Evolutionary conservation across 2,329 filamentous ascomycete species (phyloP).

Genomic region (Talaromyces sp.): DNA sequence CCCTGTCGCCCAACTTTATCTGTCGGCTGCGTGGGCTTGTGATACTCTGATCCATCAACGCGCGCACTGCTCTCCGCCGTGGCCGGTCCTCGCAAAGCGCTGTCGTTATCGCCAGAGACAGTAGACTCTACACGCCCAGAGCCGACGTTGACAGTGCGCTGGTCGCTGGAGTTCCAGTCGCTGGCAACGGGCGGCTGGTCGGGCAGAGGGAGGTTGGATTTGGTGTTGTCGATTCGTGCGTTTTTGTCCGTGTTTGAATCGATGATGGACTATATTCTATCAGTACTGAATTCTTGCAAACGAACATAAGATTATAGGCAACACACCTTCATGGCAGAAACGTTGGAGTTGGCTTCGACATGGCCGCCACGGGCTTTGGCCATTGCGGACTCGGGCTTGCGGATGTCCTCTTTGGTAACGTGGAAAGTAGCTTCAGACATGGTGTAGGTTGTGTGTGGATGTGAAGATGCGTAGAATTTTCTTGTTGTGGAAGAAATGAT

Average conservation of each 20-base stretch:
- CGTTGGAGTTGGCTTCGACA: slow-evolving; percentile 38
- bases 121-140: slow-evolving; percentile 53
- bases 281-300: not conserved
- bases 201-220: slow-evolving; percentile 71
- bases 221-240: slow-evolving; percentile 60
- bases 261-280: slow-evolving; percentile 28
- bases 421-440: slow-evolving; percentile 41
- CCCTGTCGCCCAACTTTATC: slow-evolving; percentile 56
- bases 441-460: slow-evolving; percentile 6
- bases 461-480: not conserved
- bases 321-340: slow-evolving; percentile 43
- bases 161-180: slow-evolving; percentile 71
- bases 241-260: slow-evolving; percentile 47
- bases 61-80: slow-evolving; percentile 51
- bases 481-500: not conserved
- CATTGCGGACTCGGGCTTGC: slow-evolving; percentile 41
- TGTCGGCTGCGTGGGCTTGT: slow-evolving; percentile 46
- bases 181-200: slow-evolving; percentile 70
- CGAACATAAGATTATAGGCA: not conserved
- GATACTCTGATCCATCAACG: slow-evolving; percentile 44
- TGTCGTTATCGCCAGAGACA: slow-evolving; percentile 42
- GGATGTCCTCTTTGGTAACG: slow-evolving; percentile 44
- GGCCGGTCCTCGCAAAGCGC: slow-evolving; percentile 54
- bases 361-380: slow-evolving; percentile 33
- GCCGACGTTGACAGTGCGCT: slow-evolving; percentile 63